phyloP scores from a whole-genome alignment of 139 green algal species.

The Tetradesmus lagerheimii region DNA sequence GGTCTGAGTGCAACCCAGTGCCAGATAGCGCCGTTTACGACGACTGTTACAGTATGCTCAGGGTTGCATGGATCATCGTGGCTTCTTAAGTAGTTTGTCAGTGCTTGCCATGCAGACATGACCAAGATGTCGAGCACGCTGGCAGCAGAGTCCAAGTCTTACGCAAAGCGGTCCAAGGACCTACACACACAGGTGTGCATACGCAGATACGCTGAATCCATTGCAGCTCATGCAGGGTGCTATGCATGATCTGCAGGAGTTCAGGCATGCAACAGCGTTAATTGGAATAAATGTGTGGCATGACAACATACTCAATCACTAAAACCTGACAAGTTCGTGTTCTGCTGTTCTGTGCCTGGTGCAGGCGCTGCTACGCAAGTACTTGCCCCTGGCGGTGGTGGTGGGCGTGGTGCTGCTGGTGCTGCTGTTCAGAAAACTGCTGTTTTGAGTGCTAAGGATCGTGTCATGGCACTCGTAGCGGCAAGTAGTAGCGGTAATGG shows the following conservation, averaged over 20 bases:
- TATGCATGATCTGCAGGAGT: background rate
- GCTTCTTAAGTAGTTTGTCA: background rate
- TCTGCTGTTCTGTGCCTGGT: background rate
- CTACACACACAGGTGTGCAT: slow-evolving; percentile 77
- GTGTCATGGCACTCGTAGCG: no score
- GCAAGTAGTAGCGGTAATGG: background rate
- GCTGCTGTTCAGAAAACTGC: slow-evolving; percentile 53
- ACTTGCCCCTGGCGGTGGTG: slow-evolving; percentile 89
- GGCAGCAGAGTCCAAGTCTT: slow-evolving; percentile 88
- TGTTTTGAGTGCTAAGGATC: slow-evolving; percentile 21
- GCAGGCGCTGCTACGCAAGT: slow-evolving; percentile 96
- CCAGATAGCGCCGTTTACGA: no score
- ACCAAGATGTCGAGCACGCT: slow-evolving; percentile 86
- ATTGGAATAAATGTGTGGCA: no score
- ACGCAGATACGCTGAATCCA: background rate
- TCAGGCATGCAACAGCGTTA: background rate
- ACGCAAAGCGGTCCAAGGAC: slow-evolving; percentile 88
- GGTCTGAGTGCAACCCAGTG: no score
- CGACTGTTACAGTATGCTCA: background rate
- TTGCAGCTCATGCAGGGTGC: background rate
- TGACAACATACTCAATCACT: no score
- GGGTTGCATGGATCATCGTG: background rate
- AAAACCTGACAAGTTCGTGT: background rate
- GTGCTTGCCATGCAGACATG: slow-evolving; percentile 75
- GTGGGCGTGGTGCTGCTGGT: slow-evolving; percentile 79